Percentiles rank a stretch among this genome's conserved stretches.
Evolutionary conservation across 129 eudicot species (phyloP).

Genomic region (Pulicaria dysenterica): DNA sequence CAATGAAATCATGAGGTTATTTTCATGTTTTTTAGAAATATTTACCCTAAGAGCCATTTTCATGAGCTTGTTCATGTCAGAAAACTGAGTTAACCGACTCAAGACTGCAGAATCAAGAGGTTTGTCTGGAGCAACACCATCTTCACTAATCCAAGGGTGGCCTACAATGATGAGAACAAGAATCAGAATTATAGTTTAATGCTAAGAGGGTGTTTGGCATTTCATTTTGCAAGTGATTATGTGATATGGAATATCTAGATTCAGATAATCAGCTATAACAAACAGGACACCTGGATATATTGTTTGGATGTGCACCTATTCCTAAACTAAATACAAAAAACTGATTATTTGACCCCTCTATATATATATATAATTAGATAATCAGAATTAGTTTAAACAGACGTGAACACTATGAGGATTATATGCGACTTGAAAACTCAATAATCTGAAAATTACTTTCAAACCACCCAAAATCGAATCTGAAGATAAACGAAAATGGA

Average conservation of each 20-base stretch:
- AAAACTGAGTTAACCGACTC: slow-evolving; percentile 71
- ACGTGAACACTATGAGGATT: background rate
- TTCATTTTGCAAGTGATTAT: background rate
- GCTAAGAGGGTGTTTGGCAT: background rate
- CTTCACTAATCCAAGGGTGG: slow-evolving; percentile 79
- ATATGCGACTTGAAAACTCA: background rate
- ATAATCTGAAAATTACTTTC: slow-evolving; percentile 9
- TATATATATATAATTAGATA: too few relatives aligned
- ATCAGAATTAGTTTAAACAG: background rate
- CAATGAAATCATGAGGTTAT: background rate
- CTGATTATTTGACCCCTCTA: background rate
- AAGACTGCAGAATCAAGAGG: slow-evolving; percentile 86
- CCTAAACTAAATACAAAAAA: background rate
- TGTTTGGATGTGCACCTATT: background rate
- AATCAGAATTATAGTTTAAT: slow-evolving; percentile 1
- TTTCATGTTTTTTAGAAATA: background rate
- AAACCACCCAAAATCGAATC: background rate
- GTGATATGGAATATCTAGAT: background rate
- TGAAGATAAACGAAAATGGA: slow-evolving; percentile 4
- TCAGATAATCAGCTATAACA: background rate
- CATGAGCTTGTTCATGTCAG: slow-evolving; percentile 83
- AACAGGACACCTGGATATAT: background rate
- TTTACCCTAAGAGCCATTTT: slow-evolving; percentile 92
- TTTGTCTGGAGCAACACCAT: slow-evolving; percentile 83
- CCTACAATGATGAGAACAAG: slow-evolving; percentile 37